These are phyloP conservation scores for Parietaria judaica DNA, from an alignment of 306 rosid species.

Conservation along the genomic window DNA sequence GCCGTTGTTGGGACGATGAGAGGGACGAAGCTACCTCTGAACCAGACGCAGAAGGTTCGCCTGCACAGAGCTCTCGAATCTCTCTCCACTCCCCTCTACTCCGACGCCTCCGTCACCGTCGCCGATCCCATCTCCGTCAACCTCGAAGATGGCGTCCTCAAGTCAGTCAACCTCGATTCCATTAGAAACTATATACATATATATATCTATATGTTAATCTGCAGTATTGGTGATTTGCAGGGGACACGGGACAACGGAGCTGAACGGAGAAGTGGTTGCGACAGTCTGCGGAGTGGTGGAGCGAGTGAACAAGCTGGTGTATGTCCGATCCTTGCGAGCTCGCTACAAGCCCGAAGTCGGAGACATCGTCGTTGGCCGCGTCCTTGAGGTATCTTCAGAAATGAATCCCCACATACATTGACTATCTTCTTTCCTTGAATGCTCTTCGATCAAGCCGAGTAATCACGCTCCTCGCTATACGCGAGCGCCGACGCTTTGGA, in stretches of 20 bases:
- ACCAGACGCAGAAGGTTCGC: conserved; percentile 85
- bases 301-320: conserved; percentile 87
- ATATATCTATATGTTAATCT: neutral
- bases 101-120: conserved; percentile 67
- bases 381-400: conserved; percentile 47
- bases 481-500: too few relatives aligned
- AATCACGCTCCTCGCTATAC: too few relatives aligned
- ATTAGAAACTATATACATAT: too few relatives aligned
- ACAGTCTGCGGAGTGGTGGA: conserved; percentile 76
- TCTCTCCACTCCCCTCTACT: conserved; percentile 46
- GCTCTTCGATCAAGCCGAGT: too few relatives aligned
- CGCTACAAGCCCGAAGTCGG: conserved; percentile 95
- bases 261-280: conserved; percentile 66
- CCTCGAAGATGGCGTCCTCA: conserved; percentile 61
- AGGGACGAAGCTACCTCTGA: conserved; percentile 38
- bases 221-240: conserved; percentile 13
- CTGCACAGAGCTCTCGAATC: conserved; percentile 54
- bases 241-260: conserved; percentile 85
- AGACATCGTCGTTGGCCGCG: conserved; percentile 81
- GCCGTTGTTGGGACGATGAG: conserved; percentile 14
- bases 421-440: too few relatives aligned
- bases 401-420: too few relatives aligned
- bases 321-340: conserved; percentile 69
- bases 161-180: conserved; percentile 12
- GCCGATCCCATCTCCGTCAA: conserved; percentile 75